phyloP scores from a whole-genome alignment of 1,139 yeast genomes.

The Nakaseomyces delphensis region DNA sequence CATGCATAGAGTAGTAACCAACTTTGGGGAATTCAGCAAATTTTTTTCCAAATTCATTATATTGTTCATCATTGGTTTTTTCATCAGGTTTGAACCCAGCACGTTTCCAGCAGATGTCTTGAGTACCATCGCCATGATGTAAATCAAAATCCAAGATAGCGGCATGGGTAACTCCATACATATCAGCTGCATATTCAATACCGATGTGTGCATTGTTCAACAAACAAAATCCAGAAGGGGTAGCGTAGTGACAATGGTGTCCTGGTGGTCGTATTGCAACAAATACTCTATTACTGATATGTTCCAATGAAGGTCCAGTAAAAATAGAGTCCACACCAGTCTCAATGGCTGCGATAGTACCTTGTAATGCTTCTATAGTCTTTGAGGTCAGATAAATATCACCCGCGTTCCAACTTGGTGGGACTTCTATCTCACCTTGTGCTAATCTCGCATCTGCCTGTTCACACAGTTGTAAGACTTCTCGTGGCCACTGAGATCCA shows the following conservation, averaged over 20 bases:
- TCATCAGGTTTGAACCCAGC: constrained; percentile 40
- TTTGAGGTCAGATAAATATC: constrained; percentile 67
- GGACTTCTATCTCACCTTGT: constrained; percentile 61
- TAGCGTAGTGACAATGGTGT: constrained; percentile 79
- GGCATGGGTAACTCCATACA: constrained; percentile 66
- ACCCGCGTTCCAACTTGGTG: constrained; percentile 75
- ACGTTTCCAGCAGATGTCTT: constrained; percentile 78
- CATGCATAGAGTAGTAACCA: constrained; percentile 80
- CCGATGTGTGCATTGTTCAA: constrained; percentile 78
- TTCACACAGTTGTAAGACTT: constrained; percentile 50
- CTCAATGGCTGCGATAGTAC: constrained; percentile 73
- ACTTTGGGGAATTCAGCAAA: constrained; percentile 53
- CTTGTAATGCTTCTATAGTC: constrained; percentile 66
- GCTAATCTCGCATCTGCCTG: constrained; percentile 49
- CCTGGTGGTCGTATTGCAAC: constrained; percentile 79
- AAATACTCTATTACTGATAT: constrained; percentile 50
- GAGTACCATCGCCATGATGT: constrained; percentile 92
- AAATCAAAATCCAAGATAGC: constrained; percentile 76
- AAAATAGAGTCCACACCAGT: constrained; percentile 57
- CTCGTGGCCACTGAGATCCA: constrained; percentile 64
- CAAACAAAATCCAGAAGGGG: constrained; percentile 82
- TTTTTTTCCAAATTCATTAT: constrained; percentile 48
- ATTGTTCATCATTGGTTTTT: constrained; percentile 31
- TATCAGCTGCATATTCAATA: constrained; percentile 64
- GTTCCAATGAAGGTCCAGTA: constrained; percentile 26